Evolutionary conservation across 345 rosid genomes (phyloP), one percentile per base, ranked within the genome.

Genomic region (Capsella bursapastoris): DNA sequence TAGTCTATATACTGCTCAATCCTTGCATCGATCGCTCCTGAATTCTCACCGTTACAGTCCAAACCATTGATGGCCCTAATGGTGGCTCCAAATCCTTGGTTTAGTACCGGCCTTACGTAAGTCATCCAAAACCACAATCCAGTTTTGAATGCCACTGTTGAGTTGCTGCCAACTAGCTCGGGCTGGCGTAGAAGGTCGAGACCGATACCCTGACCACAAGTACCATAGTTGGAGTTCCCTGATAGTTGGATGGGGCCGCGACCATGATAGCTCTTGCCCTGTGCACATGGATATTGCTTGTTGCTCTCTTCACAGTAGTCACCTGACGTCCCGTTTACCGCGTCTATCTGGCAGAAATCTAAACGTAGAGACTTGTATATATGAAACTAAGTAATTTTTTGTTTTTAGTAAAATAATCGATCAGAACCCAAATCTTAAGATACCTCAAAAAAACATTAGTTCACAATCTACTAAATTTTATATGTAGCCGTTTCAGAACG

Each of bases 261-360:
- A 8, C 91, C 87, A 8, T 49, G 81, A 78, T 87, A 83, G 11
- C 48, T 40, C 49, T 81, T 80, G 49, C 76, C 79, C 4, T 83
- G 71, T 63, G 31, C 78, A 83, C 97, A 91, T 51, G 87, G 89
- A 68, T 81, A 91, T 47, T 82, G 80, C 3, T 75, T 71, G 77
- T 72, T 74, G 25, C 3, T 28, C 37, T 70, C 61, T 41, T 88
- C 86, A 68, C 91, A 86, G 8, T 73, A 84, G 81, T 86, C 76
- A 15, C 37, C 75, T 0, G 85, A 76, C 25, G 89, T 65, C 25
- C 88, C 91, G 22, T 87, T 59, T 14, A 72, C 74, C 62, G 89
- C 94, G 72, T 91, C 88, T 29, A 83, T 79, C 61, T 62, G 57
- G 81, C 94, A 90, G 49, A 89, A 90, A 65, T 79, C 94, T 90